Conservation (phyloP, 306 rosid genomes). For the Senna siamea region DNA sequence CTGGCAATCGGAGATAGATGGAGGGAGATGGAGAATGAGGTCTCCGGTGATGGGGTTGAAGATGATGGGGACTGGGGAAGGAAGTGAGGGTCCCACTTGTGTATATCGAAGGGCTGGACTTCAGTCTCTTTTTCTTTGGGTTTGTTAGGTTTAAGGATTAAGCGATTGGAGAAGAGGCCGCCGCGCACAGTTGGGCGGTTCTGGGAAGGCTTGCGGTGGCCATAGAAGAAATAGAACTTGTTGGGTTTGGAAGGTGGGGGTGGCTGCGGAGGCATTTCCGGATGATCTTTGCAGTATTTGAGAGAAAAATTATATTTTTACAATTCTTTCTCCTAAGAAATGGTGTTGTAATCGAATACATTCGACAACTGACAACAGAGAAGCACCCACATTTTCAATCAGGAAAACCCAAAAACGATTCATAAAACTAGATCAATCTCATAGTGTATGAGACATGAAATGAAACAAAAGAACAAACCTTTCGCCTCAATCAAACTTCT, state of each 20-base stretch:
- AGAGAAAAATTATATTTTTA: not conserved
- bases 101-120: slow-evolving; percentile 49
- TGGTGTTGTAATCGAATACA: no score
- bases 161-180: slow-evolving; percentile 72
- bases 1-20: slow-evolving; percentile 77
- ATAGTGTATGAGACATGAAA: no score
- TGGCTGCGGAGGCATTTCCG: slow-evolving; percentile 63
- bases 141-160: slow-evolving; percentile 38
- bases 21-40: slow-evolving; percentile 45
- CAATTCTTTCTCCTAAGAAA: not conserved
- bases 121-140: slow-evolving; percentile 30
- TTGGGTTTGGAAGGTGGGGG: slow-evolving; percentile 50
- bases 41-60: slow-evolving; percentile 13
- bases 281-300: not conserved
- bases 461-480: no score
- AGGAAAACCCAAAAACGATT: no score
- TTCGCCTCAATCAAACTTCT: no score
- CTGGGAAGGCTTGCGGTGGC: slow-evolving; percentile 79
- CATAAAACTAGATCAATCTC: no score
- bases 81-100: slow-evolving; percentile 74
- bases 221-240: slow-evolving; percentile 61
- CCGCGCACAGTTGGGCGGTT: slow-evolving; percentile 78
- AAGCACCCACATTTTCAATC: no score
- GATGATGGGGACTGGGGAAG: slow-evolving; percentile 36
- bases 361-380: no score